These are phyloP conservation scores for Pistacia integerrima DNA, from an alignment of 345 rosid genomes.

Conservation along the genomic window DNA sequence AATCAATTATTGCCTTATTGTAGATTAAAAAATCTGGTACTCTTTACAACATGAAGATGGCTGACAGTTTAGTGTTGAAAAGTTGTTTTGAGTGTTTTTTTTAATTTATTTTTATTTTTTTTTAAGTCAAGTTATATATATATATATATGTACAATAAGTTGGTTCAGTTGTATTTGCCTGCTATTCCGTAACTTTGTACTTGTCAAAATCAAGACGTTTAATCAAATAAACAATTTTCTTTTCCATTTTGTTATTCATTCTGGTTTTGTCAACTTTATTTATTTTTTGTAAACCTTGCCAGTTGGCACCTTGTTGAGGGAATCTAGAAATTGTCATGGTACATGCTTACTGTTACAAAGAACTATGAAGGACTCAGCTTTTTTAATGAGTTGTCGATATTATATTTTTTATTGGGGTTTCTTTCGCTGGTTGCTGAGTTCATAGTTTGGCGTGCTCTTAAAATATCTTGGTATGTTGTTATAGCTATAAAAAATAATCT, in stretches of 20 bases:
- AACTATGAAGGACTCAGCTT: neutral
- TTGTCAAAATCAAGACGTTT: neutral
- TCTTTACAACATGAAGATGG: neutral
- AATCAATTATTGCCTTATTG: neutral
- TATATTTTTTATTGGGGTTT: neutral
- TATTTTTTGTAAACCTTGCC: neutral
- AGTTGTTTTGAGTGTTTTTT: neutral
- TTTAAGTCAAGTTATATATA: neutral
- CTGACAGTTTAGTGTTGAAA: neutral
- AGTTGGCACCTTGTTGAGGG: neutral
- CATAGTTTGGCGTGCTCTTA: neutral
- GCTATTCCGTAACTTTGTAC: neutral
- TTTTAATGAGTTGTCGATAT: neutral
- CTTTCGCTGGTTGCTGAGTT: neutral
- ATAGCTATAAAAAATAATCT: neutral
- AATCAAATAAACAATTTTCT: neutral
- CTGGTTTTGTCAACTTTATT: neutral
- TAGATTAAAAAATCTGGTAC: neutral
- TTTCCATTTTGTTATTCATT: neutral
- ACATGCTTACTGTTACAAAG: neutral
- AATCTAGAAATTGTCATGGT: neutral
- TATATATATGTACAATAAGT: neutral
- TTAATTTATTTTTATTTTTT: neutral
- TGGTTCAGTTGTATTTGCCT: no score
- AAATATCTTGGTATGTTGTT: neutral